These are phyloP conservation scores for Ascochyta fabae DNA, from an alignment of 2,329 filamentous ascomycete genomes.

Conservation along the genomic window DNA sequence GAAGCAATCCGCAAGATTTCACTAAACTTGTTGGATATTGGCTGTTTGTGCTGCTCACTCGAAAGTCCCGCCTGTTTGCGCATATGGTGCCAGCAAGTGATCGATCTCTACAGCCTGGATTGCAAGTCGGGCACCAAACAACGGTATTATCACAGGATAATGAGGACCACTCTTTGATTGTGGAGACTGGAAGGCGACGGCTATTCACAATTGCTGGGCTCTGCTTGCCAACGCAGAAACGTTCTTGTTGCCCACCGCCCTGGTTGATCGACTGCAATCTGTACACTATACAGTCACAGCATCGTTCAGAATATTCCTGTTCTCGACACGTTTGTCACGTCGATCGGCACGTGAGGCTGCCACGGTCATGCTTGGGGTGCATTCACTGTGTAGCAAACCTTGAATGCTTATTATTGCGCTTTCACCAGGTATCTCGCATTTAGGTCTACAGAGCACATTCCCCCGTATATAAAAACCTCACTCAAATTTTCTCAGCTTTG, in stretches of 20 bases:
- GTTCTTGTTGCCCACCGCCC: background rate
- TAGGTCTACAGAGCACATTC: background rate
- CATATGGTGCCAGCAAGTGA: background rate
- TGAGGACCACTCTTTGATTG: background rate
- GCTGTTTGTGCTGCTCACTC: background rate
- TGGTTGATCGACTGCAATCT: background rate
- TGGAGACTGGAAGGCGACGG: background rate
- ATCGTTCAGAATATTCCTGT: background rate
- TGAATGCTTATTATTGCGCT: background rate
- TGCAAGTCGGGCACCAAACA: background rate
- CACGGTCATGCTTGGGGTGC: background rate
- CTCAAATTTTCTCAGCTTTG: too few relatives aligned
- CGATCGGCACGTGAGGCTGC: background rate
- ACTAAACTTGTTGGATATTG: background rate
- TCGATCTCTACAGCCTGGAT: background rate
- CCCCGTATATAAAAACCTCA: background rate
- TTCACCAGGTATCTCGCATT: background rate
- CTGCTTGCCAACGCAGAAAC: background rate
- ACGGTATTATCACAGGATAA: background rate
- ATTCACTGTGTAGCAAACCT: slow-evolving; percentile 5
- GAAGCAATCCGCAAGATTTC: too few relatives aligned
- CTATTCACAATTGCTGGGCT: background rate
- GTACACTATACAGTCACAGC: background rate
- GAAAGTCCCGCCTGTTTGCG: background rate
- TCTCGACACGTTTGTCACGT: background rate